phyloP scores from a whole-genome alignment of 345 rosid species.

The Linum tenue region DNA sequence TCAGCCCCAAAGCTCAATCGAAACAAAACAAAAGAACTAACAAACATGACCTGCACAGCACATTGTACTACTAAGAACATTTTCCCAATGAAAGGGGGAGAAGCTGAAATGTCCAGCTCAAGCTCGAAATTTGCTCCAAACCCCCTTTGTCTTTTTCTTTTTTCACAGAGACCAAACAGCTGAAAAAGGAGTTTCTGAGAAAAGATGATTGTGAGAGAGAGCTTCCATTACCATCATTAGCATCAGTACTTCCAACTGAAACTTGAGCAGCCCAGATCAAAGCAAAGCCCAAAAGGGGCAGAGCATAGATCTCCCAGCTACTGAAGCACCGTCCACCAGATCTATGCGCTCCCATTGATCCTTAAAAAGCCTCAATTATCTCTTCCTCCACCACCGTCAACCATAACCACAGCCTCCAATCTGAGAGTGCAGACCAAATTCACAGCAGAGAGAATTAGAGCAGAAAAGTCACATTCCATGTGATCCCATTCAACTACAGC shows the following conservation, averaged over 20 bases:
- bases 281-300: constrained; percentile 35
- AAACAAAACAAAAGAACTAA: constrained; percentile 2
- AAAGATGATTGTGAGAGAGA: background rate
- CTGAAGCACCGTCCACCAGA: constrained; percentile 28
- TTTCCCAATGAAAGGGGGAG: too few relatives aligned
- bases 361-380: constrained; percentile 17
- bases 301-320: constrained; percentile 37
- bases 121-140: too few relatives aligned
- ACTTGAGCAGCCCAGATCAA: constrained; percentile 46
- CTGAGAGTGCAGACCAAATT: constrained; percentile 20
- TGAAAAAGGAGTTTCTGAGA: too few relatives aligned
- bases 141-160: too few relatives aligned
- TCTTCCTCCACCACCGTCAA: constrained; percentile 21
- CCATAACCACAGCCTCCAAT: constrained; percentile 27
- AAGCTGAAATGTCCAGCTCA: too few relatives aligned
- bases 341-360: constrained; percentile 51
- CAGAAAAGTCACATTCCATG: constrained; percentile 11
- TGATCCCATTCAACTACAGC: constrained; percentile 13
- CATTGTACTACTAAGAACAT: too few relatives aligned
- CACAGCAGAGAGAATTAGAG: constrained; percentile 5
- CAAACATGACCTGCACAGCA: background rate
- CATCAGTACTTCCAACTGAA: constrained; percentile 57
- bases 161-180: too few relatives aligned
- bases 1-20: constrained; percentile 14
- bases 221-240: constrained; percentile 51